phyloP scores from a whole-genome alignment of 768 basidiomycete species.

The Calocybe indica region DNA sequence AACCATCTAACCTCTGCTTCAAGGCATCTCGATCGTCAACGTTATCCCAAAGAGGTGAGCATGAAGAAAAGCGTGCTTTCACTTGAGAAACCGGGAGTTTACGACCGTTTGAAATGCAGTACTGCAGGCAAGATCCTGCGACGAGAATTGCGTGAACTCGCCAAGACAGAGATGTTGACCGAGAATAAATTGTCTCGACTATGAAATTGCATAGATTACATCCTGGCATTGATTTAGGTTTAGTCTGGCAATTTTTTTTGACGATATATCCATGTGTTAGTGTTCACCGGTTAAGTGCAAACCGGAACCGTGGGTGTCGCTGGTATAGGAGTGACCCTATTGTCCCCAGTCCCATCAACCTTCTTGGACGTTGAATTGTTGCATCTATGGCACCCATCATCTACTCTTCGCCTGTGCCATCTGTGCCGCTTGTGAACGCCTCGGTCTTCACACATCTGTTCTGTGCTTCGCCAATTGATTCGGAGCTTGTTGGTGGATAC shows the following conservation, averaged over 20 bases:
- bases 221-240: no score
- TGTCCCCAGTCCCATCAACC: not conserved
- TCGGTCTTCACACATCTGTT: conserved; percentile 50
- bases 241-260: no score
- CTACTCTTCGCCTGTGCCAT: conserved; percentile 39
- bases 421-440: conserved; percentile 28
- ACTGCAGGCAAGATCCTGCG: conserved; percentile 3
- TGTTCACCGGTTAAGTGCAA: no score
- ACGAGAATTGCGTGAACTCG: conserved; percentile 1
- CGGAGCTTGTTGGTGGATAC: conserved; percentile 33
- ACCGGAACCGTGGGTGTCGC: not conserved
- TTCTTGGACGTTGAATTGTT: no score
- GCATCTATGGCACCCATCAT: conserved; percentile 31
- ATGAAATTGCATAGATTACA: no score
- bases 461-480: conserved; percentile 16
- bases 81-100: not conserved
- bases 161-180: not conserved
- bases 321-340: conserved; percentile 3
- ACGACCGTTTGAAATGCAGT: not conserved
- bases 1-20: conserved; percentile 8
- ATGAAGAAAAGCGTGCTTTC: not conserved
- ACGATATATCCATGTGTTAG: no score
- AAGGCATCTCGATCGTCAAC: conserved; percentile 57
- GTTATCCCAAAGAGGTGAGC: conserved; percentile 51
- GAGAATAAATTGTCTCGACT: no score